Evolutionary conservation across 257 asterid genomes (phyloP), one percentile per base, ranked within the genome.

Genomic region (Forsythia viridissima): DNA sequence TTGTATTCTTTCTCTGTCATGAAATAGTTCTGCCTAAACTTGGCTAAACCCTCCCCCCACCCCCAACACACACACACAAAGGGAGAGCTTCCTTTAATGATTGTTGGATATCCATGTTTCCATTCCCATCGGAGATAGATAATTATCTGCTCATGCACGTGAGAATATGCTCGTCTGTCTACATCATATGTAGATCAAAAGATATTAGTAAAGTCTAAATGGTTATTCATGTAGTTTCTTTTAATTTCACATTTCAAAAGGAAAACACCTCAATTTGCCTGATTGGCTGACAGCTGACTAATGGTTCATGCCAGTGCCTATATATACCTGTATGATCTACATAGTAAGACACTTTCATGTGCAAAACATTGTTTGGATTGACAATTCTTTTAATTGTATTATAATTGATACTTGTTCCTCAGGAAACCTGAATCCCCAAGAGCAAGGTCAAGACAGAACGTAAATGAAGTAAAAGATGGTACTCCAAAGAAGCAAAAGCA

Each of bases 401-500:
- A 80, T 44, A 57, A 78, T 72, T 83, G 39, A 67, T 79, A 36
- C 75, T 80, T 51, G 15, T 65, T 71, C 84, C 72, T 68, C 86
- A 95, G 99, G 88, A 95, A 93, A 86, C 96, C 94, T 61, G 97
- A 91, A 84, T 94, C 99, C 30, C 98, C 99, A 77, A 90, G 86
- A 79, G 83, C 92, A 40, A 84, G 94, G 40, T 82, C 93, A 69
- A 93, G 93, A 81, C 89, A 88, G 82, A 84, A 69, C 80, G 68
- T 70, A 51, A 79, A 76, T 87, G 99, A 94, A 82, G 89, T 76
- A 52, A 93, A 90, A 86, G 99, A 94, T 77, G 95, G 91, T 73
- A 94, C 99, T 41, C 98, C 99, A 24, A 93, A 94, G 92, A 94
- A 91, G 88, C 95, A 85, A 84, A 94, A 94, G 82, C 99, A 90